These are phyloP conservation scores for Phytophthora lateralis DNA, from an alignment of 352 stramenopile species.

Conservation along the genomic window DNA sequence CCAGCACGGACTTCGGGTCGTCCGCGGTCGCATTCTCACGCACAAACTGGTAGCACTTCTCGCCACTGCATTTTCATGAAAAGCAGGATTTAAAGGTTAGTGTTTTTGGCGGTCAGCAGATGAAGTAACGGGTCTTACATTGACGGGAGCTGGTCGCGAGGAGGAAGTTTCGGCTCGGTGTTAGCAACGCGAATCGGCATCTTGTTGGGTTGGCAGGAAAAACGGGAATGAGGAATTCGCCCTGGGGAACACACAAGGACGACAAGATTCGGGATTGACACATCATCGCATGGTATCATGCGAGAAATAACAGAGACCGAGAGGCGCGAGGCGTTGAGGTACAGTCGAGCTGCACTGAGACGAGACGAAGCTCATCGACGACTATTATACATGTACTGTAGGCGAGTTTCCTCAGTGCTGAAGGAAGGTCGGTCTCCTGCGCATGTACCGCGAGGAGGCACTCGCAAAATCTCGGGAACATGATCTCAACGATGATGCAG, in stretches of 20 bases:
- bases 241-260: background rate
- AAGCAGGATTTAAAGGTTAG: background rate
- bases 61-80: constrained; percentile 5
- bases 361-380: too few species aligned
- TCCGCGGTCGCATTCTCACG: constrained; percentile 29
- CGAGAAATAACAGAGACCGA: background rate
- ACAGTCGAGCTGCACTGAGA: background rate
- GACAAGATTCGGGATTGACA: background rate
- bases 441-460: too few species aligned
- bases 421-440: background rate
- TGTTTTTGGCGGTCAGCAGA: background rate
- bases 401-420: background rate
- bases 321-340: background rate
- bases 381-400: background rate
- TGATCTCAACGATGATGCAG: background rate
- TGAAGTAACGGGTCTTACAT: constrained; percentile 14
- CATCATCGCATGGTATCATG: background rate
- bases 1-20: constrained; percentile 41
- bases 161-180: constrained; percentile 24
- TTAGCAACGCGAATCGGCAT: constrained; percentile 30
- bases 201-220: constrained; percentile 5
- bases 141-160: constrained; percentile 20
- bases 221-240: background rate
- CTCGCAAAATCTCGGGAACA: background rate
- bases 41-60: constrained; percentile 40